phyloP scores from a whole-genome alignment of 2,329 filamentous ascomycete genomes.

The Penicillium sp. region DNA sequence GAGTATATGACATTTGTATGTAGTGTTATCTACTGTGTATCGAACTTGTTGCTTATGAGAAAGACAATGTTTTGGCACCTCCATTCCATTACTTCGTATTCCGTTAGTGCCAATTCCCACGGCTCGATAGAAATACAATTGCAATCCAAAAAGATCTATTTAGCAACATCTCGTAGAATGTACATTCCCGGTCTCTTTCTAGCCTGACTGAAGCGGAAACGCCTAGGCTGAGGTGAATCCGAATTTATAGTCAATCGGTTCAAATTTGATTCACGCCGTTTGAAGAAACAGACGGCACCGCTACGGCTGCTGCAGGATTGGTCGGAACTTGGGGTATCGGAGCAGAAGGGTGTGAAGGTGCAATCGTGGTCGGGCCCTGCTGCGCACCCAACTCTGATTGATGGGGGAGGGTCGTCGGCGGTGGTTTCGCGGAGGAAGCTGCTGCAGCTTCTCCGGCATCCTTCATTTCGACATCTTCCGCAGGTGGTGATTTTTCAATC shows the following conservation, averaged over 20 bases:
- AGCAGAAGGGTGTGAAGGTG: neutral
- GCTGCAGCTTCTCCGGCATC: constrained; percentile 6
- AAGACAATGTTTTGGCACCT: neutral
- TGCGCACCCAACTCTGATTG: neutral
- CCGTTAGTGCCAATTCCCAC: neutral
- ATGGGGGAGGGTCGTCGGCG: neutral
- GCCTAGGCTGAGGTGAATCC: neutral
- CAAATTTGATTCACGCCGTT: constrained; percentile 12
- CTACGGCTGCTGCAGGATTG: constrained; percentile 4
- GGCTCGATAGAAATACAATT: neutral
- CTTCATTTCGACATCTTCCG: constrained; percentile 16
- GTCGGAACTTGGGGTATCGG: constrained; percentile 1
- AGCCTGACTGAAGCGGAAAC: neutral
- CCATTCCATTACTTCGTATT: neutral
- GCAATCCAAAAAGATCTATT: neutral
- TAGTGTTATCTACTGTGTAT: neutral
- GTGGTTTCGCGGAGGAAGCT: neutral
- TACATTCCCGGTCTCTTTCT: neutral
- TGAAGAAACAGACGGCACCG: constrained; percentile 1
- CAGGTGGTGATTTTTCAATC: constrained; percentile 23
- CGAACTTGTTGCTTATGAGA: neutral
- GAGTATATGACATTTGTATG: neutral
- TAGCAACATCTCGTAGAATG: neutral
- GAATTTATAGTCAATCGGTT: neutral
- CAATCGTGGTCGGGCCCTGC: neutral